These are phyloP conservation scores for Pythium biforme DNA, from an alignment of 352 stramenopile species.

Conservation along the genomic window DNA sequence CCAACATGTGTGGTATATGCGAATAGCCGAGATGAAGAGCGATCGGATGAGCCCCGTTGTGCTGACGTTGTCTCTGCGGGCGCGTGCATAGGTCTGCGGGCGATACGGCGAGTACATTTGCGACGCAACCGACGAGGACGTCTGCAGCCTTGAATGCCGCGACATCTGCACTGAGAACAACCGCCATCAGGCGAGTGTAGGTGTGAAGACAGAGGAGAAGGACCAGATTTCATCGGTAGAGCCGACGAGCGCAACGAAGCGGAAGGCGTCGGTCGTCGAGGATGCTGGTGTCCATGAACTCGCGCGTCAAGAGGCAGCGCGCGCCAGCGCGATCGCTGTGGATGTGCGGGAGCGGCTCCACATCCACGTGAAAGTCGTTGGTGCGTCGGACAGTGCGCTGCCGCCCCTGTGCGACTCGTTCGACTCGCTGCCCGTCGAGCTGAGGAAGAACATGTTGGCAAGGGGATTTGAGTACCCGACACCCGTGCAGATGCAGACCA, in stretches of 20 bases:
- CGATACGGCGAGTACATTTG: conserved; percentile 80
- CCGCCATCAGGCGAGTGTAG: neutral
- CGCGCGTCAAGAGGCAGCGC: neutral
- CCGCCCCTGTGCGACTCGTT: conserved; percentile 10
- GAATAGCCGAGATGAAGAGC: neutral
- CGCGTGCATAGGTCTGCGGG: conserved; percentile 47
- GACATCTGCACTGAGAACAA: conserved; percentile 36
- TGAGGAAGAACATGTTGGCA: conserved; percentile 41
- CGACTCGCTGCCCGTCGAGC: conserved; percentile 20
- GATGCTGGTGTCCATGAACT: neutral
- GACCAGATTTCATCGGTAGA: neutral
- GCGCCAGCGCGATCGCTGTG: conserved; percentile 13
- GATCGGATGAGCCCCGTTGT: neutral
- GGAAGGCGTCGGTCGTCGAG: neutral
- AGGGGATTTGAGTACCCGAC: conserved; percentile 45
- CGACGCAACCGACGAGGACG: conserved; percentile 78
- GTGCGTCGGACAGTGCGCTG: neutral
- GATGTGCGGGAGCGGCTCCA: conserved; percentile 29
- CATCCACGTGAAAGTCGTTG: conserved; percentile 32
- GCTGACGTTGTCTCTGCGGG: neutral
- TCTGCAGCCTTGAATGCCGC: conserved; percentile 80
- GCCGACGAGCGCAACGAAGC: neutral
- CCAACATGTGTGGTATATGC: conserved; percentile 43
- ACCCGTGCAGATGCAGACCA: conserved; percentile 75
- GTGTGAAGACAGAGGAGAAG: neutral